phyloP scores from a whole-genome alignment of 139 green algal genomes.

The Asterochloris sp. region DNA sequence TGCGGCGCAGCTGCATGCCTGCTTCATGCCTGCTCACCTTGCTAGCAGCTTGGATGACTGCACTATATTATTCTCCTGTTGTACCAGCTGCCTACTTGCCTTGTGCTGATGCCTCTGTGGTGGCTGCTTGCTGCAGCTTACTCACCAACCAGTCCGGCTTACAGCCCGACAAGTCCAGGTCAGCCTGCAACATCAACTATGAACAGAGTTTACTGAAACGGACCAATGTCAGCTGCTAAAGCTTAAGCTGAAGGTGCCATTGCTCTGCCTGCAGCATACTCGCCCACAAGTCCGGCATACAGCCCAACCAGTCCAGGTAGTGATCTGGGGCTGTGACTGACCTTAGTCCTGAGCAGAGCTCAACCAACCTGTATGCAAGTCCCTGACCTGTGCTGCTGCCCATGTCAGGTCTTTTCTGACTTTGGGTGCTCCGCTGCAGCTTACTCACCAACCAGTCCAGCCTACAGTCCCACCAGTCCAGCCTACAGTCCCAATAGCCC shows the following conservation, averaged over 20 bases:
- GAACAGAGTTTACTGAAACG: not conserved
- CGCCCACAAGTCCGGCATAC: slow-evolving; percentile 40
- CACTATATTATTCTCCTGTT: not conserved
- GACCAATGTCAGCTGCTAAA: too few species aligned
- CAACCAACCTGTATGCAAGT: slow-evolving; percentile 36
- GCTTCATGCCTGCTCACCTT: not conserved
- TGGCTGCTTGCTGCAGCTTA: slow-evolving; percentile 24
- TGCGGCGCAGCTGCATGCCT: not conserved
- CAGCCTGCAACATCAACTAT: slow-evolving; percentile 28
- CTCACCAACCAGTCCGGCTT: slow-evolving; percentile 26
- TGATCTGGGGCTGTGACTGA: slow-evolving; percentile 57
- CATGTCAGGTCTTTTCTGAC: slow-evolving; percentile 42
- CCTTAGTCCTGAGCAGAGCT: slow-evolving; percentile 55
- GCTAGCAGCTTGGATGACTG: slow-evolving; percentile 24
- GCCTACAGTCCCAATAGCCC: slow-evolving; percentile 58
- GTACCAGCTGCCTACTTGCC: not conserved
- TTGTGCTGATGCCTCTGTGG: not conserved
- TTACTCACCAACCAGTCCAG: slow-evolving; percentile 40
- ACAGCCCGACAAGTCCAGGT: slow-evolving; percentile 28
- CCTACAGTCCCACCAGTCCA: slow-evolving; percentile 31
- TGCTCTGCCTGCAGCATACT: slow-evolving; percentile 63
- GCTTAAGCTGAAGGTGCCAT: slow-evolving; percentile 34
- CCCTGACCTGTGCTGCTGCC: slow-evolving; percentile 47
- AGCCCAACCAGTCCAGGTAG: slow-evolving; percentile 41
- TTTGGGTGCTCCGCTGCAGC: slow-evolving; percentile 26